phyloP scores from a whole-genome alignment of 768 basidiomycete genomes.

The Lactarius tabidus region DNA sequence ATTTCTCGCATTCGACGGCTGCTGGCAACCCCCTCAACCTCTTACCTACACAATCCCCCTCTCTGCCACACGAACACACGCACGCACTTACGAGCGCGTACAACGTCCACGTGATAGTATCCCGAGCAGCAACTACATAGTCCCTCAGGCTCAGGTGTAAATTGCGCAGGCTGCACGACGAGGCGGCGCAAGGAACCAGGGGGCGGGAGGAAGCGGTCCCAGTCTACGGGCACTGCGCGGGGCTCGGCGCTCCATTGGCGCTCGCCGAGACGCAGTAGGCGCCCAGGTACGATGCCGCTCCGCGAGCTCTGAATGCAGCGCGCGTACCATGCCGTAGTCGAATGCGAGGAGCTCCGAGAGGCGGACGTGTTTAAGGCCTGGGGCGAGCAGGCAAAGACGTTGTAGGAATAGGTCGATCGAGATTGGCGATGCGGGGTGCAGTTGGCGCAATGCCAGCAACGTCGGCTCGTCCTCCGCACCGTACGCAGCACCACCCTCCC shows the following conservation, averaged over 20 bases:
- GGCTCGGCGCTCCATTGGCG: conserved; percentile 20
- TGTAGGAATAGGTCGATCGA: conserved; percentile 24
- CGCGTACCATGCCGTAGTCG: conserved; percentile 21
- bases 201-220: conserved; percentile 17
- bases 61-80: too few species aligned
- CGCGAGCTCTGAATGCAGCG: conserved; percentile 24
- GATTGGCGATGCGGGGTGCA: conserved; percentile 25
- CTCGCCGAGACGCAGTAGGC: conserved; percentile 11
- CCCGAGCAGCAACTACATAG: conserved; percentile 25
- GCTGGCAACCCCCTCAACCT: too few species aligned
- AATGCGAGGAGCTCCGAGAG: conserved; percentile 26
- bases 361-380: conserved; percentile 18
- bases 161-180: conserved; percentile 20
- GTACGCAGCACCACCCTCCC: neutral
- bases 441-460: conserved; percentile 16
- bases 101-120: conserved; percentile 21
- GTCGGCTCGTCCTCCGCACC: neutral
- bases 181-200: conserved; percentile 6
- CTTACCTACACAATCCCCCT: too few species aligned
- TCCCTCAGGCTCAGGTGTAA: conserved; percentile 19
- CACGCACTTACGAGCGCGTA: too few species aligned
- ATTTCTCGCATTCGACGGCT: too few species aligned
- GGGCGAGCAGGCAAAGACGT: conserved; percentile 22
- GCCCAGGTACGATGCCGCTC: conserved; percentile 20
- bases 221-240: conserved; percentile 18